Evolutionary conservation across 2,329 filamentous ascomycete genomes (phyloP), one percentile per base, ranked within the genome.

Genomic region (Cladosporium cucumerinum): DNA sequence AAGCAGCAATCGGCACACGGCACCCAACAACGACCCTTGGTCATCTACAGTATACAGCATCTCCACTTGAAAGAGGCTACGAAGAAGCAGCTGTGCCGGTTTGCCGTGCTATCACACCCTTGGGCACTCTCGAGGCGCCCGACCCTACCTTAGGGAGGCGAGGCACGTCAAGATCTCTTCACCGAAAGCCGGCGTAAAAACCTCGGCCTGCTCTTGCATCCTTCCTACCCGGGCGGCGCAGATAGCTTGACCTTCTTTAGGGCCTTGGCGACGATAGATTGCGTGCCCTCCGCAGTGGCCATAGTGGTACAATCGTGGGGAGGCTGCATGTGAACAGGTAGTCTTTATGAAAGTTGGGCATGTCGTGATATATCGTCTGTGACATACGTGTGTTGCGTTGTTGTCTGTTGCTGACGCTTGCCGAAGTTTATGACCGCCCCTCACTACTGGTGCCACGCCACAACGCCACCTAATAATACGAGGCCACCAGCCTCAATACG

Each of bases 181-280:
- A 62, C 60, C 60, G 49, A 48, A 58, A 55, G 60, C 60, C 49
- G 60, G 60, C 60, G 60, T 14, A 6, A 61, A 62, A 55, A 21
- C 60, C 49, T 55, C 49, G 60, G 60, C 32, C 60, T 21, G 16
- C 39, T 46, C 25, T 21, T 46, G 23, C 21, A 28, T 58, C 55
- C n/a, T 46, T 58, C 55, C n/a, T 46, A 16, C 55, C 55, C 23
- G 55, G 25, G 55, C 39, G 55, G 58, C 46, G 30, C 46, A 34
- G 28, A 28, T 51, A 61, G 57, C 57, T 59, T 59, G 57, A 26
- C 57, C 57, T 23, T 21, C 54, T 57, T 57, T 57, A 36, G 54
- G 21, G 34, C 57, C 26, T 25, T 18, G 51, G 11, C 26, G 48
- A 54, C 32, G 30, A 39, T 39, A 57, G 54, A 21, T 57, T 32